These are phyloP conservation scores for Plasmodium vivax DNA, from an alignment of 169 alveolate species.

Conservation along the genomic window DNA sequence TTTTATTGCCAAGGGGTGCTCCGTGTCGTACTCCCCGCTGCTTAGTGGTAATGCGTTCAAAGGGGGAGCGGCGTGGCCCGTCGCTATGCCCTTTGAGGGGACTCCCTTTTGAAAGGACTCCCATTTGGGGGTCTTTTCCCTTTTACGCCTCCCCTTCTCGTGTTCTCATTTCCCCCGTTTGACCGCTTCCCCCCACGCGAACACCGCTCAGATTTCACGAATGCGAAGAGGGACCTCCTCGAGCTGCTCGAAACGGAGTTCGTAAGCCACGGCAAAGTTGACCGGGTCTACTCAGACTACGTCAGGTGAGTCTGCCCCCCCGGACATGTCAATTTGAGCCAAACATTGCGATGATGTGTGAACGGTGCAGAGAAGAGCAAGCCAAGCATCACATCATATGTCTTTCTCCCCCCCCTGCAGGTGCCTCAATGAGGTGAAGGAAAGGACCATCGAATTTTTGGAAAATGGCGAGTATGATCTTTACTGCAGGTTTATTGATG, in stretches of 20 bases:
- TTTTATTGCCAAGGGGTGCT: background rate
- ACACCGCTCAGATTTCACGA: constrained; percentile 13
- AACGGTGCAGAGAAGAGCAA: background rate
- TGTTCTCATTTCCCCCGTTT: background rate
- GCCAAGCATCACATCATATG: background rate
- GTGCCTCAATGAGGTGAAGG: constrained; percentile 15
- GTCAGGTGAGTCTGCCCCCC: background rate
- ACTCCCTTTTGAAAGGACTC: background rate
- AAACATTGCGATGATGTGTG: background rate
- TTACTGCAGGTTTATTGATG: constrained; percentile 32
- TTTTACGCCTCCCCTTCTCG: background rate
- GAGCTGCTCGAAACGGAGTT: constrained; percentile 29
- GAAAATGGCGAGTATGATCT: constrained; percentile 22
- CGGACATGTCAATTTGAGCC: background rate
- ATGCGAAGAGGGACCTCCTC: constrained; percentile 1
- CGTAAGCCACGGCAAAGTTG: constrained; percentile 14
- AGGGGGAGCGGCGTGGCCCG: background rate
- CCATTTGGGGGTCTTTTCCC: background rate
- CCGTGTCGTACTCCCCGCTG: background rate
- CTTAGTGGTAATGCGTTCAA: constrained; percentile 7
- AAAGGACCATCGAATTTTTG: constrained; percentile 16
- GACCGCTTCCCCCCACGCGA: background rate
- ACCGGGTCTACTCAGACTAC: constrained; percentile 8
- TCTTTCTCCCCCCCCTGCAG: background rate
- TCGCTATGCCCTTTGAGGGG: background rate